phyloP scores from a whole-genome alignment of 345 rosid species.

The Heritiera littoralis region DNA sequence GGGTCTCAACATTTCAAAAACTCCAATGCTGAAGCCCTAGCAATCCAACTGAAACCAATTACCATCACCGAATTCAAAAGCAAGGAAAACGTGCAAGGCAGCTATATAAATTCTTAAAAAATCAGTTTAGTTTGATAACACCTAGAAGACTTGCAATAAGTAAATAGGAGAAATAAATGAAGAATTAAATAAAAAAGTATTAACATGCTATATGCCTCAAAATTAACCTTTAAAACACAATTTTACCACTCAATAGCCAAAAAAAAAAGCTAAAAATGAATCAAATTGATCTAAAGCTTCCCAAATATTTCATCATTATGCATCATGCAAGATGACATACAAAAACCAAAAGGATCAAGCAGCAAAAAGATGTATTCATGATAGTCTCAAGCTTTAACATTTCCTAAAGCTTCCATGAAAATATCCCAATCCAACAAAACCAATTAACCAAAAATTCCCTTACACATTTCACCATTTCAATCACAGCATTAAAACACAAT shows the following conservation, averaged over 20 bases:
- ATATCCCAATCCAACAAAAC: not conserved
- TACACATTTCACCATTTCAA: not conserved
- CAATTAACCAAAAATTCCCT: not conserved
- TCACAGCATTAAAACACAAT: not conserved
- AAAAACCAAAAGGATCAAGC: not conserved
- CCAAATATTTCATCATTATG: conserved; percentile 2
- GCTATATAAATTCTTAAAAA: not conserved
- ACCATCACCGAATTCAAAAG: not conserved
- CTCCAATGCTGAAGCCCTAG: conserved; percentile 12
- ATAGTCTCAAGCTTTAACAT: not conserved
- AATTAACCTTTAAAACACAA: not conserved
- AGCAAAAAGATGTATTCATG: no score
- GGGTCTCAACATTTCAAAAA: conserved; percentile 52
- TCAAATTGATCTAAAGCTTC: not conserved
- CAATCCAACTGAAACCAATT: conserved; percentile 17
- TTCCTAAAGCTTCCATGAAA: conserved; percentile 5
- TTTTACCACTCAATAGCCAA: conserved; percentile 7
- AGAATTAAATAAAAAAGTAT: not conserved
- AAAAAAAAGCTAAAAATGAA: not conserved
- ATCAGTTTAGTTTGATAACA: not conserved
- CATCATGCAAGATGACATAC: not conserved
- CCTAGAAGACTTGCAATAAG: not conserved
- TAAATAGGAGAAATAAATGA: not conserved
- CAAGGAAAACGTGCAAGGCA: not conserved
- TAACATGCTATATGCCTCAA: not conserved